Percentiles rank a stretch among this genome's conserved stretches.
phyloP scores from a whole-genome alignment of 1,139 yeast species.

The Yamadazyma membranifaciens region DNA sequence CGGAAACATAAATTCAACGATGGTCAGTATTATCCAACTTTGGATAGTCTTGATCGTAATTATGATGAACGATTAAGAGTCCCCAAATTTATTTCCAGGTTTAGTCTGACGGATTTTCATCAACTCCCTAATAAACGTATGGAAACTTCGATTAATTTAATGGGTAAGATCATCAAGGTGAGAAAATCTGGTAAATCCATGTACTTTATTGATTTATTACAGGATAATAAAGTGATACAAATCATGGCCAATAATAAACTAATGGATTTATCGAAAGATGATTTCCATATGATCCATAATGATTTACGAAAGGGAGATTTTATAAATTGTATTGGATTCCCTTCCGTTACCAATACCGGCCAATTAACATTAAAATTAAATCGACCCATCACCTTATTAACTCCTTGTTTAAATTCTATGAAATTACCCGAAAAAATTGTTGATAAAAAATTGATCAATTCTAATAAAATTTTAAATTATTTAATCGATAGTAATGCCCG shows the following conservation, averaged over 20 bases:
- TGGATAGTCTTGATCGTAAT: constrained; percentile 4
- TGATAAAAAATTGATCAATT: constrained; percentile 57
- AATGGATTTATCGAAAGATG: constrained; percentile 38
- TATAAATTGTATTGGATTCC: constrained; percentile 60
- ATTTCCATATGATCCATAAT: constrained; percentile 45
- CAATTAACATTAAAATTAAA: constrained; percentile 72
- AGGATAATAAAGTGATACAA: constrained; percentile 58
- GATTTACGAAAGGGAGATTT: constrained; percentile 70
- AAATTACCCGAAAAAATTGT: constrained; percentile 58
- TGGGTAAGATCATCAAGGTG: constrained; percentile 59
- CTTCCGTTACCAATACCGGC: constrained; percentile 75
- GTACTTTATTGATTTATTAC: constrained; percentile 63
- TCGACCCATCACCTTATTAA: constrained; percentile 46
- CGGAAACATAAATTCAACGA: constrained; percentile 7
- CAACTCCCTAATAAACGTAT: constrained; percentile 9
- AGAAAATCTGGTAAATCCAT: constrained; percentile 67
- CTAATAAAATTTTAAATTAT: constrained; percentile 74
- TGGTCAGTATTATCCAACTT: constrained; percentile 11
- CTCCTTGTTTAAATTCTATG: constrained; percentile 67
- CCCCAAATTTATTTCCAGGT: constrained; percentile 10
- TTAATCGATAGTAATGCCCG: constrained; percentile 50
- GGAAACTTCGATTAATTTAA: constrained; percentile 20
- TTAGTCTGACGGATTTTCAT: constrained; percentile 7
- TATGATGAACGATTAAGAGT: constrained; percentile 10
- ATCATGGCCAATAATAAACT: constrained; percentile 56